Evolutionary conservation across 2,329 filamentous ascomycete genomes (phyloP).

Genomic region (Huntiella abstrusa): DNA sequence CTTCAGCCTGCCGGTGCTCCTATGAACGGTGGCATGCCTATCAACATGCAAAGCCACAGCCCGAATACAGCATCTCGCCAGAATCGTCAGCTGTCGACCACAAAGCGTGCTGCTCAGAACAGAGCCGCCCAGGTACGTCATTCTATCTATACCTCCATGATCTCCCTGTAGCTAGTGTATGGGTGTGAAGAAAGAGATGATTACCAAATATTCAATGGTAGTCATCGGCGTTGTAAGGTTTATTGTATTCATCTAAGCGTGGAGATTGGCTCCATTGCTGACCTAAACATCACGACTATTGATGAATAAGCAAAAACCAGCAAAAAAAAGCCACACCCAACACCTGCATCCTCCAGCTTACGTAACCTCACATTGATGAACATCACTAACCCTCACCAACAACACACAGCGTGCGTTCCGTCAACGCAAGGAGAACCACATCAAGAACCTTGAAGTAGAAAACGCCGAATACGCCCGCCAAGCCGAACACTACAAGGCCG

Average conservation of each 20-base stretch:
- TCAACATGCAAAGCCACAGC: constrained; percentile 17
- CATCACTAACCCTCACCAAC: constrained; percentile 12
- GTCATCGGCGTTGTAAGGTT: no score
- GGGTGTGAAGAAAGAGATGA: no score
- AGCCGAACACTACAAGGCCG: constrained; percentile 57
- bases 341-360: constrained; percentile 3
- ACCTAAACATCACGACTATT: background rate
- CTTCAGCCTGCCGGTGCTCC: background rate
- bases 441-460: constrained; percentile 91
- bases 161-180: no score
- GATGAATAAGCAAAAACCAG: constrained; percentile 3
- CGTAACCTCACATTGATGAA: constrained; percentile 13
- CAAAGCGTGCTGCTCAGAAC: constrained; percentile 92
- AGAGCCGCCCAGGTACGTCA: constrained; percentile 75
- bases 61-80: constrained; percentile 46
- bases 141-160: no score
- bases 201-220: no score
- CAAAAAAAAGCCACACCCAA: no score
- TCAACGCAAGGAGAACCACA: constrained; percentile 93
- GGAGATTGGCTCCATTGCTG: no score
- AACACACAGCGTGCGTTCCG: constrained; percentile 75
- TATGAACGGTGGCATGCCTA: constrained; percentile 15
- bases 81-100: constrained; percentile 83
- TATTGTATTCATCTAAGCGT: no score
- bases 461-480: constrained; percentile 63